Percentiles rank a stretch among this genome's conserved stretches.
Evolutionary conservation across 768 basidiomycete species (phyloP).

Genomic region (Cubamyces sp.): DNA sequence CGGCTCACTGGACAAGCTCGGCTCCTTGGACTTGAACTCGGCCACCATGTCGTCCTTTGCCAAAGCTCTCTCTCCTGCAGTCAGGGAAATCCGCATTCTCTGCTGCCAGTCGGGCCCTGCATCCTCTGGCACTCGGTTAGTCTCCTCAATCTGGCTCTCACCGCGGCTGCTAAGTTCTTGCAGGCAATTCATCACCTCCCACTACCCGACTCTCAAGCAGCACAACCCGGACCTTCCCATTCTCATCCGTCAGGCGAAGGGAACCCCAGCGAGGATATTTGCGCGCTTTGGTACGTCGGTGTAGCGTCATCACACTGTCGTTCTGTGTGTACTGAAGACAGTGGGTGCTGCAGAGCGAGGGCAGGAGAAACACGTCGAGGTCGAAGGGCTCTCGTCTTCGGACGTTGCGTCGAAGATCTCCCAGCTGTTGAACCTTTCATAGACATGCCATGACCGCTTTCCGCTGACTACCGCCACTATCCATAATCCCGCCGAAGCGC

Average conservation of each 20-base stretch:
- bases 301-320: neutral
- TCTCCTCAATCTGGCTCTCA: too few relatives aligned
- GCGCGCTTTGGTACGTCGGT: slow-evolving; percentile 76
- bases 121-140: slow-evolving; percentile 80
- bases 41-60: slow-evolving; percentile 51
- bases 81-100: slow-evolving; percentile 80
- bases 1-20: slow-evolving; percentile 2
- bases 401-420: slow-evolving; percentile 76
- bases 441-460: neutral
- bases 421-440: slow-evolving; percentile 50
- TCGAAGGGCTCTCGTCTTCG: slow-evolving; percentile 72
- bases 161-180: neutral
- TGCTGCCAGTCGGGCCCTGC: slow-evolving; percentile 78
- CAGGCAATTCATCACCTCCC: slow-evolving; percentile 80
- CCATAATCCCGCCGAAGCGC: neutral
- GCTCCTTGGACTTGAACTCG: slow-evolving; percentile 9
- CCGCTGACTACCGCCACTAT: slow-evolving; percentile 4
- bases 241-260: slow-evolving; percentile 77
- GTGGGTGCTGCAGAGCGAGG: slow-evolving; percentile 61
- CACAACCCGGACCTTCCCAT: slow-evolving; percentile 87
- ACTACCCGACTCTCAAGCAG: slow-evolving; percentile 77
- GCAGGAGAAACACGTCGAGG: slow-evolving; percentile 77
- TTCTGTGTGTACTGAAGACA: neutral
- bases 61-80: slow-evolving; percentile 73
- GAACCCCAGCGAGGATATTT: slow-evolving; percentile 82